Evolutionary conservation across 2,329 filamentous ascomycete genomes (phyloP).

Genomic region (Neoscytalidium dimidiatum): DNA sequence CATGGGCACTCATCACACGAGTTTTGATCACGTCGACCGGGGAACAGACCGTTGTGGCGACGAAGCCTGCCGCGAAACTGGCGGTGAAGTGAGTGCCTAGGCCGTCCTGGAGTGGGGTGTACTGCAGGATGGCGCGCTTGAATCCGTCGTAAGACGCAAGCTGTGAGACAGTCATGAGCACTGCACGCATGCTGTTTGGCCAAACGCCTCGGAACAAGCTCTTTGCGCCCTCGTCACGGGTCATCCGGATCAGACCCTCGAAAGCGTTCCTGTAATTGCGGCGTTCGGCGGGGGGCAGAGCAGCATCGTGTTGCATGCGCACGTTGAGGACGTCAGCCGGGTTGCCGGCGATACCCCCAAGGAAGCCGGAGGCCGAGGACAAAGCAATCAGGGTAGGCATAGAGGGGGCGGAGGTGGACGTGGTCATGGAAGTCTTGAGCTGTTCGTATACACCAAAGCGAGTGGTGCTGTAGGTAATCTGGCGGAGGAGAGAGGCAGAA

Average conservation of each 20-base stretch:
- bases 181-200: constrained; percentile 78
- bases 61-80: constrained; percentile 75
- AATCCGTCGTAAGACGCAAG: constrained; percentile 83
- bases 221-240: constrained; percentile 74
- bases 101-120: constrained; percentile 67
- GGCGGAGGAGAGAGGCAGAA: constrained; percentile 87
- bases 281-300: constrained; percentile 70
- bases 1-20: constrained; percentile 72
- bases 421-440: constrained; percentile 71
- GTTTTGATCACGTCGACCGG: constrained; percentile 92
- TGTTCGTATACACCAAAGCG: constrained; percentile 97
- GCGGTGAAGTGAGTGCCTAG: constrained; percentile 78
- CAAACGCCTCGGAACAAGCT: constrained; percentile 83
- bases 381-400: constrained; percentile 80
- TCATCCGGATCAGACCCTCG: constrained; percentile 84
- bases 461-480: constrained; percentile 91
- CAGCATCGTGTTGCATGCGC: constrained; percentile 92
- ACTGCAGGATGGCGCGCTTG: constrained; percentile 68
- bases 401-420: constrained; percentile 57
- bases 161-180: constrained; percentile 86
- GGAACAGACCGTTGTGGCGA: constrained; percentile 81
- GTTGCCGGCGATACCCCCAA: constrained; percentile 89
- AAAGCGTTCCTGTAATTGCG: constrained; percentile 89
- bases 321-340: constrained; percentile 96
- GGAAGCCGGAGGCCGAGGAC: constrained; percentile 78